Conservation (phyloP, 306 rosid species). For the Vicia villosa region DNA sequence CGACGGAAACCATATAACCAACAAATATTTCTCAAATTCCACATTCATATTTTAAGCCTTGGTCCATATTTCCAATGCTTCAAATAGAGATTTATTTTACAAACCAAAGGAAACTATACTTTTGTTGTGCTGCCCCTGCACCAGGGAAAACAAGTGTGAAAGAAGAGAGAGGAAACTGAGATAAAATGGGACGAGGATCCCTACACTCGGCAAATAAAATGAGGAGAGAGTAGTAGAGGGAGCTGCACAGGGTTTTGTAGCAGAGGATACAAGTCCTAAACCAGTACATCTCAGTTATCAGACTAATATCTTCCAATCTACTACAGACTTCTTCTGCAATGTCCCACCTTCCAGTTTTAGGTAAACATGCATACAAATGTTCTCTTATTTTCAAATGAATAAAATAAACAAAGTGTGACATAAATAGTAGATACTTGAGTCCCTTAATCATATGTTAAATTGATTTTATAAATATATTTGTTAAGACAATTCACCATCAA, state of each 20-base stretch:
- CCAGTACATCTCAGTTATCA: neutral
- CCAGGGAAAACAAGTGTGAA: neutral
- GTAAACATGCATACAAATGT: neutral
- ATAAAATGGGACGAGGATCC: neutral
- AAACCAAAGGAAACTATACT: neutral
- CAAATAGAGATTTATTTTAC: neutral
- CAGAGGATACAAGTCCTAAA: neutral
- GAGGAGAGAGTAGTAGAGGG: neutral
- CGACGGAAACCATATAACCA: neutral
- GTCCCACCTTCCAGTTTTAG: neutral
- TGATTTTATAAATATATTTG: neutral
- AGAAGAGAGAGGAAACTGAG: conserved; percentile 1
- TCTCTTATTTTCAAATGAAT: neutral
- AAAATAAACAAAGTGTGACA: neutral
- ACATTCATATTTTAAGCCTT: neutral
- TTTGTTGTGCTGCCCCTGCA: neutral
- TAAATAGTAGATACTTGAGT: neutral
- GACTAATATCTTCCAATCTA: neutral
- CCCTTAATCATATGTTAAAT: neutral
- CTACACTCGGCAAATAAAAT: neutral
- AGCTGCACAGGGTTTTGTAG: neutral
- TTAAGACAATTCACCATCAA: neutral
- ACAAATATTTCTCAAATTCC: neutral
- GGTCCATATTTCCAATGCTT: neutral
- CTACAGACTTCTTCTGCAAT: neutral